Percentiles rank a stretch among this genome's conserved stretches.
Evolutionary conservation across 192 early-diverging fungal species (phyloP).

Genomic region (Coemansia sp.): DNA sequence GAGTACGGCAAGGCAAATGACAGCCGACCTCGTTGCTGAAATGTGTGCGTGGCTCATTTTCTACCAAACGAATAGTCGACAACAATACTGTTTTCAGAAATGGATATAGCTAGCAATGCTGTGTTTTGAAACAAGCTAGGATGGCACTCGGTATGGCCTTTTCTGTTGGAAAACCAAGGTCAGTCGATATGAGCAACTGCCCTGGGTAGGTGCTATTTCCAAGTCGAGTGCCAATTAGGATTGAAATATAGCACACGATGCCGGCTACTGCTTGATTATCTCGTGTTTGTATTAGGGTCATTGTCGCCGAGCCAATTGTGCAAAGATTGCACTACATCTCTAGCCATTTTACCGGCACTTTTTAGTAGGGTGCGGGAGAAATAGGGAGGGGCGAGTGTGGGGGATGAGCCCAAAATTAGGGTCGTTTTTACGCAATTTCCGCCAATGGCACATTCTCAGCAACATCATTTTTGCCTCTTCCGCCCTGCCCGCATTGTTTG

Average conservation of each 20-base stretch:
- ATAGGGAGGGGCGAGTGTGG: neutral
- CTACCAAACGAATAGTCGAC: neutral
- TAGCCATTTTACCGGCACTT: neutral
- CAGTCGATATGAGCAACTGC: neutral
- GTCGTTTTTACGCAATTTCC: neutral
- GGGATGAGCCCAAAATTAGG: neutral
- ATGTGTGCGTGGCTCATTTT: neutral
- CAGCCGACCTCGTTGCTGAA: neutral
- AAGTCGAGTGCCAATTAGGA: too few relatives aligned
- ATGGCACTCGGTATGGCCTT: neutral
- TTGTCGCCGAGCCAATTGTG: neutral
- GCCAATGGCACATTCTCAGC: neutral
- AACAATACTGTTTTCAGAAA: neutral
- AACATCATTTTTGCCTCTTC: neutral
- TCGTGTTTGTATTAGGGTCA: neutral
- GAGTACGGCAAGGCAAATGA: conserved; percentile 6
- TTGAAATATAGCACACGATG: too few relatives aligned
- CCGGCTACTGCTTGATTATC: too few relatives aligned
- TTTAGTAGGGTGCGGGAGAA: neutral
- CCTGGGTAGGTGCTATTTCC: too few relatives aligned
- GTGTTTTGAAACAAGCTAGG: neutral
- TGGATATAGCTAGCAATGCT: neutral
- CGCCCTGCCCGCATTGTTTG: neutral
- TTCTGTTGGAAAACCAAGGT: too few relatives aligned
- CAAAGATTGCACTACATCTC: neutral